Percentiles rank a stretch among this genome's conserved stretches.
Evolutionary conservation across 768 basidiomycete genomes (phyloP).

Genomic region (Leucogyrophana mollusca): DNA sequence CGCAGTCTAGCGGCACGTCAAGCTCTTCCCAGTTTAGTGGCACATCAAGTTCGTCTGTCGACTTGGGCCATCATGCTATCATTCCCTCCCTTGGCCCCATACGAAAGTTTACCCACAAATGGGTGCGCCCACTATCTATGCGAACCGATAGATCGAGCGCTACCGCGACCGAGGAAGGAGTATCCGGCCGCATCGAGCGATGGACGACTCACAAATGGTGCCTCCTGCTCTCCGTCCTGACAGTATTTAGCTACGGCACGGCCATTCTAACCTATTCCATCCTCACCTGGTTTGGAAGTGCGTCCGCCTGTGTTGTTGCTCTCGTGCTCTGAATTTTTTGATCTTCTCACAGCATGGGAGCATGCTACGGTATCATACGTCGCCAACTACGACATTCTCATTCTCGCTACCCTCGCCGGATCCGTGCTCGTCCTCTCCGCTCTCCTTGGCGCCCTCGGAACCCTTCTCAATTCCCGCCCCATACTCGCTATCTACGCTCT

Average conservation of each 20-base stretch:
- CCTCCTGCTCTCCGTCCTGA: slow-evolving; percentile 51
- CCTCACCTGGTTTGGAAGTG: slow-evolving; percentile 60
- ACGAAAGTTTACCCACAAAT: slow-evolving; percentile 35
- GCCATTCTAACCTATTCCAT: slow-evolving; percentile 50
- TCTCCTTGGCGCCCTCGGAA: slow-evolving; percentile 58
- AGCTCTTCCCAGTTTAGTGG: neutral
- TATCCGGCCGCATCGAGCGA: slow-evolving; percentile 38
- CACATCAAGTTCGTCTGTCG: slow-evolving; percentile 13
- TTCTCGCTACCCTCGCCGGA: slow-evolving; percentile 58
- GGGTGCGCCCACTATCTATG: slow-evolving; percentile 6
- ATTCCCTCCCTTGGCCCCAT: slow-evolving; percentile 33
- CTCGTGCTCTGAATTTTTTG: neutral
- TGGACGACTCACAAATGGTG: slow-evolving; percentile 70
- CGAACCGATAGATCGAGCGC: slow-evolving; percentile 10
- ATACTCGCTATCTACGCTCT: slow-evolving; percentile 66
- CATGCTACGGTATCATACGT: slow-evolving; percentile 62
- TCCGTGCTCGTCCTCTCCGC: slow-evolving; percentile 56
- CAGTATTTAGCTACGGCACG: slow-evolving; percentile 54
- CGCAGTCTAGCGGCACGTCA: too few species aligned
- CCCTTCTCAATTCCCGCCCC: slow-evolving; percentile 65
- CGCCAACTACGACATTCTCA: slow-evolving; percentile 54
- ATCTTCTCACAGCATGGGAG: slow-evolving; percentile 45
- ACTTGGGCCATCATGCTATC: slow-evolving; percentile 27
- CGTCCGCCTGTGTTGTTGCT: slow-evolving; percentile 15
- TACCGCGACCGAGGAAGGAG: slow-evolving; percentile 33